Percentiles rank a stretch among this genome's conserved stretches.
Evolutionary conservation across 306 rosid genomes (phyloP).

Genomic region (Sechiopsis laciniata): DNA sequence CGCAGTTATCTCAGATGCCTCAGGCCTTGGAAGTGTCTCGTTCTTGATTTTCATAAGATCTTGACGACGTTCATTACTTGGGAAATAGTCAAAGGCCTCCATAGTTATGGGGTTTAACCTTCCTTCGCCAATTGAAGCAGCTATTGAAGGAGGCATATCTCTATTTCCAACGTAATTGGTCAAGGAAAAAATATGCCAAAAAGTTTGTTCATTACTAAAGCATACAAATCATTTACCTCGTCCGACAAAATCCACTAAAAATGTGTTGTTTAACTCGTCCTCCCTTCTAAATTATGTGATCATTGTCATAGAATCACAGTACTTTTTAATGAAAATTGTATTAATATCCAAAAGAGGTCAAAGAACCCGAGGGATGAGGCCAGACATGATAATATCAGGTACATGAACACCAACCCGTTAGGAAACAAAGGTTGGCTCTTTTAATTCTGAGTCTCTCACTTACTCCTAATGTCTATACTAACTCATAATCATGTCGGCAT

Average conservation of each 20-base stretch:
- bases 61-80: slow-evolving; percentile 29
- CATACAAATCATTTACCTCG: not conserved
- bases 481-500: not conserved
- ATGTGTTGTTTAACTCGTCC: not conserved
- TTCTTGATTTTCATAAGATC: slow-evolving; percentile 29
- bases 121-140: slow-evolving; percentile 78
- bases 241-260: not conserved
- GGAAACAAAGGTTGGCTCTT: not conserved
- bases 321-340: not conserved
- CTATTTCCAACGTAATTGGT: slow-evolving; percentile 39
- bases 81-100: slow-evolving; percentile 55
- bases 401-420: not conserved
- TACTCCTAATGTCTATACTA: not conserved
- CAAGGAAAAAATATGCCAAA: slow-evolving; percentile 35
- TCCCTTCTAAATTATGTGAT: not conserved
- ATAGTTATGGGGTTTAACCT: slow-evolving; percentile 68
- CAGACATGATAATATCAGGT: too few species aligned
- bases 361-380: not conserved
- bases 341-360: not conserved
- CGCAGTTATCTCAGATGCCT: slow-evolving; percentile 31
- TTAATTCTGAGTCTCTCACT: not conserved
- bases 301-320: not conserved
- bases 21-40: slow-evolving; percentile 27
- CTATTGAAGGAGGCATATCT: slow-evolving; percentile 64
- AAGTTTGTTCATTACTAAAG: not conserved